These are phyloP conservation scores for Termitomyces sp. DNA, from an alignment of 768 basidiomycete genomes.

Conservation along the genomic window DNA sequence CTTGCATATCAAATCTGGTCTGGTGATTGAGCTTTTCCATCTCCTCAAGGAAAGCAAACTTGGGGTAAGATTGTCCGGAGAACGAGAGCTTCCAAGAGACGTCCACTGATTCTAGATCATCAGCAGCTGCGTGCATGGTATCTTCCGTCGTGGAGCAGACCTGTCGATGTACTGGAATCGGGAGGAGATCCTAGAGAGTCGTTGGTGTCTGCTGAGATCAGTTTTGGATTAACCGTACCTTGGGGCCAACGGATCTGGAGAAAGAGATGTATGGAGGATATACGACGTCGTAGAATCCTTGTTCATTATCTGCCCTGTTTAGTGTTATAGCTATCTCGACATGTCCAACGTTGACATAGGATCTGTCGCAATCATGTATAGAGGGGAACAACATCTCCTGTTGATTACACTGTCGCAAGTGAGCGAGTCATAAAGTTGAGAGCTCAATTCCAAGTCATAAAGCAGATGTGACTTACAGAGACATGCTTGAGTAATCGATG, in stretches of 20 bases:
- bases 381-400: constrained; percentile 1
- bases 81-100: constrained; percentile 29
- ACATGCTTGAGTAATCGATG: constrained; percentile 14
- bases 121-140: not conserved
- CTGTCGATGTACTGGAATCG: constrained; percentile 24
- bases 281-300: constrained; percentile 4
- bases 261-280: constrained; percentile 17
- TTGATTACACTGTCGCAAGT: constrained; percentile 20
- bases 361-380: constrained; percentile 20
- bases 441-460: not conserved
- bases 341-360: constrained; percentile 21
- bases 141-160: constrained; percentile 12
- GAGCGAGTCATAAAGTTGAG: not conserved
- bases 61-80: constrained; percentile 20
- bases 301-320: not conserved
- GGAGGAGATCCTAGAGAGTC: constrained; percentile 7
- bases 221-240: constrained; percentile 14
- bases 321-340: constrained; percentile 14
- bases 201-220: not conserved
- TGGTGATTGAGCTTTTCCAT: not conserved
- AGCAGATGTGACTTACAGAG: constrained; percentile 13
- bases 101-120: constrained; percentile 22
- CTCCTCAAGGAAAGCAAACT: constrained; percentile 15
- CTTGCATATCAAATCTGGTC: constrained; percentile 13
- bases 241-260: constrained; percentile 21